Conservation (phyloP, 106 monocot species). For the Xerophyta viscosa region DNA sequence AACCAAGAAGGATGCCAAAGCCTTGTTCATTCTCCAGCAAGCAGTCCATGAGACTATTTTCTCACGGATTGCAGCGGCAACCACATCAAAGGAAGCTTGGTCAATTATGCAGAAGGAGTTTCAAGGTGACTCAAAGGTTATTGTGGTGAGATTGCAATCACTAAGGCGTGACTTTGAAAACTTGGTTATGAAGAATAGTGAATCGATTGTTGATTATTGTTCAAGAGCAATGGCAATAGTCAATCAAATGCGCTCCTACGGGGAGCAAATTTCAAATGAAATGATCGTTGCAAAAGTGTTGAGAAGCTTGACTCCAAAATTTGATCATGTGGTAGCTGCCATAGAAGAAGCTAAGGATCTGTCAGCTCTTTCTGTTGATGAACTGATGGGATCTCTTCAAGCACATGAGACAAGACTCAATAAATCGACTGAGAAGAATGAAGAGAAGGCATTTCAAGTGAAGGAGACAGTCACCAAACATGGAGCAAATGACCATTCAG, state of each 20-base stretch:
- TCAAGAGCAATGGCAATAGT: not conserved
- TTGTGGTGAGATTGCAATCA: not conserved
- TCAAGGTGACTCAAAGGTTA: not conserved
- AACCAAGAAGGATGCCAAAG: not conserved
- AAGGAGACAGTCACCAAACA: too few species aligned
- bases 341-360: slow-evolving; percentile 21
- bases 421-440: not conserved
- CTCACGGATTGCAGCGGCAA: not conserved
- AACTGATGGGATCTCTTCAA: slow-evolving; percentile 8
- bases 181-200: not conserved
- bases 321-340: slow-evolving; percentile 9
- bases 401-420: slow-evolving; percentile 5
- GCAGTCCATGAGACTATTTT: slow-evolving; percentile 2
- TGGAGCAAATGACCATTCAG: too few species aligned
- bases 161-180: slow-evolving; percentile 1
- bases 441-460: slow-evolving; percentile 1
- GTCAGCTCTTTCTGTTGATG: not conserved
- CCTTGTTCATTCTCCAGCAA: not conserved
- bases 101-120: slow-evolving; percentile 7
- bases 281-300: slow-evolving; percentile 7
- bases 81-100: slow-evolving; percentile 8
- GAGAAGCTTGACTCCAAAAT: slow-evolving; percentile 7
- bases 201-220: not conserved
- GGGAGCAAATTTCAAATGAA: not conserved
- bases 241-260: not conserved